Evolutionary conservation across 768 basidiomycete genomes (phyloP).

Genomic region (Calvatia gigantea): DNA sequence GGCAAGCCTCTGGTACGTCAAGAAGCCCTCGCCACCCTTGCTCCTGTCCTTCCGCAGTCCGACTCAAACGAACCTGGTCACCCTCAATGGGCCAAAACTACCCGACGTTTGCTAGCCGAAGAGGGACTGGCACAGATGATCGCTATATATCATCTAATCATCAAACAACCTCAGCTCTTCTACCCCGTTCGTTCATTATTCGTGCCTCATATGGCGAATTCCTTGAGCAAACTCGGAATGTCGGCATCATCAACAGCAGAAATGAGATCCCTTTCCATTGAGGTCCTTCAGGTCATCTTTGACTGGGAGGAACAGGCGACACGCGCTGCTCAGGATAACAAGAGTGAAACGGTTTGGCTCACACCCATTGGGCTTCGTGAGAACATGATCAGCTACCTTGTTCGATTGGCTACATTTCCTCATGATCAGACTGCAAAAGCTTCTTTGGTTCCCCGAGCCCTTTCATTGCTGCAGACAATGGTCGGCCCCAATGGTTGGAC

Average conservation of each 20-base stretch:
- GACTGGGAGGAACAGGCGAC: constrained; percentile 83
- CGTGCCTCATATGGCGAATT: constrained; percentile 90
- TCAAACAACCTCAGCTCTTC: constrained; percentile 87
- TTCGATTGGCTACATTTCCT: constrained; percentile 79
- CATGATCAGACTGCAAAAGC: constrained; percentile 49
- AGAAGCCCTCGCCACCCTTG: constrained; percentile 81
- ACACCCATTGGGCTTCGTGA: constrained; percentile 82
- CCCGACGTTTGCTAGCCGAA: constrained; percentile 82
- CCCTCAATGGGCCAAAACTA: constrained; percentile 83
- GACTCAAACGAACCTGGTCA: constrained; percentile 55
- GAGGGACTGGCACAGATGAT: constrained; percentile 74
- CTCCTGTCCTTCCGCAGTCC: constrained; percentile 71
- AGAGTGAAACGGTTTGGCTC: constrained; percentile 43
- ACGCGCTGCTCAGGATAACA: constrained; percentile 21
- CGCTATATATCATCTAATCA: constrained; percentile 89
- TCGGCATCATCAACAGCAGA: constrained; percentile 67
- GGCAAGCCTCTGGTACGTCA: constrained; percentile 80
- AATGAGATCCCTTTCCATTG: constrained; percentile 82
- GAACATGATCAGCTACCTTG: constrained; percentile 90
- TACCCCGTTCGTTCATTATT: constrained; percentile 91
- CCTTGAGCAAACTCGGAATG: constrained; percentile 85
- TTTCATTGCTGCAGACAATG: constrained; percentile 70
- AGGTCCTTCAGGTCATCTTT: constrained; percentile 88
- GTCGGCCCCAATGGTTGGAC: constrained; percentile 83
- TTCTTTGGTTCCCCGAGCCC: constrained; percentile 57